Percentiles rank a stretch among this genome's conserved stretches.
Conservation (phyloP, 441 rosid species). For the Cnidoscolus chayamansa region DNA sequence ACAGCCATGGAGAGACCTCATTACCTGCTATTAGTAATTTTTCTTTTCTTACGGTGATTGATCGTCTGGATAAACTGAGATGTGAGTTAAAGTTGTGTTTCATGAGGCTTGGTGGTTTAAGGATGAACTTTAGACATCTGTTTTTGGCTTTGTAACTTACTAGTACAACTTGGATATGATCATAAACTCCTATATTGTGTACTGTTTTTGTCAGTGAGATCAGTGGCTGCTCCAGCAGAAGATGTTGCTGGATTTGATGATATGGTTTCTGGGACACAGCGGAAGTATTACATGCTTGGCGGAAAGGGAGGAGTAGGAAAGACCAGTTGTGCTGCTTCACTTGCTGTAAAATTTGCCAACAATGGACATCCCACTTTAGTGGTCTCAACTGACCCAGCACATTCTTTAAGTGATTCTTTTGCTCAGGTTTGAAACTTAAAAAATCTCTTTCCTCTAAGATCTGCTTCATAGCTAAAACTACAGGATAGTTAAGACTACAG, state of each 20-base stretch:
- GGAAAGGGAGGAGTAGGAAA: slow-evolving; percentile 98
- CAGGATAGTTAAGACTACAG: neutral
- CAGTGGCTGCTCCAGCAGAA: slow-evolving; percentile 62
- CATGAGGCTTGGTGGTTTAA: neutral
- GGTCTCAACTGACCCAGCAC: slow-evolving; percentile 97
- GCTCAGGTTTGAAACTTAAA: slow-evolving; percentile 56
- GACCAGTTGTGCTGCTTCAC: slow-evolving; percentile 93
- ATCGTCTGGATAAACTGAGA: neutral
- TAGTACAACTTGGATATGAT: neutral
- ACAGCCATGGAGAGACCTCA: neutral
- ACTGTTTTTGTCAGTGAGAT: slow-evolving; percentile 50
- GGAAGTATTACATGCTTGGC: slow-evolving; percentile 87
- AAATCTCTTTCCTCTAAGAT: neutral
- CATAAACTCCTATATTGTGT: neutral
- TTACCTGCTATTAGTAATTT: neutral
- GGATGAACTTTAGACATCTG: neutral
- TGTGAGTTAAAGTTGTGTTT: neutral
- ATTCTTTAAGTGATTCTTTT: slow-evolving; percentile 89
- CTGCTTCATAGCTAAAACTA: neutral
- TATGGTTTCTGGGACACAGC: slow-evolving; percentile 62
- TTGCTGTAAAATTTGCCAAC: slow-evolving; percentile 84
- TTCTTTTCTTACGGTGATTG: neutral
- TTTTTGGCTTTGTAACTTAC: neutral
- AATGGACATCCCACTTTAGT: slow-evolving; percentile 91
- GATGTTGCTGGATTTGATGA: slow-evolving; percentile 59